These are phyloP conservation scores for Trametes punicea DNA, from an alignment of 768 basidiomycete species.

Conservation along the genomic window DNA sequence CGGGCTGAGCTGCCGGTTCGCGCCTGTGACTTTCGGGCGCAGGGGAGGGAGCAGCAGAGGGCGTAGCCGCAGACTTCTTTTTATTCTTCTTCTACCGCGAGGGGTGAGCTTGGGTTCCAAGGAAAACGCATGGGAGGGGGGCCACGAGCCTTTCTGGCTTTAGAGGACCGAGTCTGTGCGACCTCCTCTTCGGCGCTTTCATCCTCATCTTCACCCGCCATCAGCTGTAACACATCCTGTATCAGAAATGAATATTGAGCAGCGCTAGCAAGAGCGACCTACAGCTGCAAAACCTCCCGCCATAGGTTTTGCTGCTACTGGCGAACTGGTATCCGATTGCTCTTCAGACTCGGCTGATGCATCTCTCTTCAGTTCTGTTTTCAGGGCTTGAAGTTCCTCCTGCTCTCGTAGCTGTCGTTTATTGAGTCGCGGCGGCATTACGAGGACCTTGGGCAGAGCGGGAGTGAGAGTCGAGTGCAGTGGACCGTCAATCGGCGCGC, in stretches of 20 bases:
- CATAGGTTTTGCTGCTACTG: conserved; percentile 22
- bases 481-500: not conserved
- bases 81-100: conserved; percentile 32
- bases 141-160: conserved; percentile 31
- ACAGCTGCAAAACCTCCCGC: conserved; percentile 26
- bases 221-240: conserved; percentile 1
- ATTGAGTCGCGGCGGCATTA: conserved; percentile 76
- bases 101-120: not conserved
- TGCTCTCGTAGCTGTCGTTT: conserved; percentile 86
- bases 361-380: conserved; percentile 29
- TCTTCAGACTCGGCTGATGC: conserved; percentile 36
- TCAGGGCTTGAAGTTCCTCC: conserved; percentile 69
- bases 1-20: not conserved
- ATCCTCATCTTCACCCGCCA: conserved; percentile 7
- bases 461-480: not conserved
- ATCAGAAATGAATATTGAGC: not conserved
- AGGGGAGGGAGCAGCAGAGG: conserved; percentile 3
- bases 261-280: not conserved
- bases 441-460: too few species aligned
- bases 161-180: conserved; percentile 15
- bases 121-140: not conserved
- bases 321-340: conserved; percentile 33
- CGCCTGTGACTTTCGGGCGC: not conserved
- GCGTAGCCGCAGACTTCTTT: conserved; percentile 9
- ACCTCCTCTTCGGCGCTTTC: conserved; percentile 16